Percentiles rank a stretch among this genome's conserved stretches.
phyloP scores from a whole-genome alignment of 257 asterid genomes.

The Henckelia pumila region DNA sequence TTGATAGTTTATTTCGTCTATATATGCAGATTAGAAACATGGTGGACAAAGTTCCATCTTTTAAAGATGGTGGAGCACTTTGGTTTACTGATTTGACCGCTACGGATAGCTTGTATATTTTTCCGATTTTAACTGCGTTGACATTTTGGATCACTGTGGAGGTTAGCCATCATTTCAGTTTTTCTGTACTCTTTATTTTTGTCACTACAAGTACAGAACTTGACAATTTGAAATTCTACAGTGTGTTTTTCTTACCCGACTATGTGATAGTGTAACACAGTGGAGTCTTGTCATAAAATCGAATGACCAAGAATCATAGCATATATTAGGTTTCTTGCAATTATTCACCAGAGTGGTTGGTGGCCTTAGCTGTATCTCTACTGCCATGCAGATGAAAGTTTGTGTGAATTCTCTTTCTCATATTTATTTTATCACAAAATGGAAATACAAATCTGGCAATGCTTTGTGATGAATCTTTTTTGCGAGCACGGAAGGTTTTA shows the following conservation, averaged over 20 bases:
- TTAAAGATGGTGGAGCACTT: conserved; percentile 75
- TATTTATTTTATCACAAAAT: too few species aligned
- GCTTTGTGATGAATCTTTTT: neutral
- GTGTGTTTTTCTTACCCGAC: neutral
- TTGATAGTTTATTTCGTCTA: conserved; percentile 6
- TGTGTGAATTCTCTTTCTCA: too few species aligned
- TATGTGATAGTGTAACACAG: neutral
- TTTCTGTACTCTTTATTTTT: neutral
- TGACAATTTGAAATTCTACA: conserved; percentile 5
- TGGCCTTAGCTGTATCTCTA: too few species aligned
- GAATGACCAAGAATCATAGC: too few species aligned
- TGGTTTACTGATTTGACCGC: conserved; percentile 96
- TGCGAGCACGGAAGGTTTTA: neutral
- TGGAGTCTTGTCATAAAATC: neutral
- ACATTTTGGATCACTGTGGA: conserved; percentile 93
- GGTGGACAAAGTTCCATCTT: conserved; percentile 89
- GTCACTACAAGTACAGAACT: neutral
- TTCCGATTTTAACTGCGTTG: conserved; percentile 82
- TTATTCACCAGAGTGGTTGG: too few species aligned
- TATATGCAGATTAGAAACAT: conserved; percentile 61
- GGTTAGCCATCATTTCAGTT: conserved; percentile 33
- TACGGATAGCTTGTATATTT: conserved; percentile 69
- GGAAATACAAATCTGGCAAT: neutral
- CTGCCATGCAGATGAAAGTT: too few species aligned
- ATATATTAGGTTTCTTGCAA: too few species aligned